Conservation (phyloP, 2,329 filamentous ascomycete genomes). For the Ophiostoma ulmi region DNA sequence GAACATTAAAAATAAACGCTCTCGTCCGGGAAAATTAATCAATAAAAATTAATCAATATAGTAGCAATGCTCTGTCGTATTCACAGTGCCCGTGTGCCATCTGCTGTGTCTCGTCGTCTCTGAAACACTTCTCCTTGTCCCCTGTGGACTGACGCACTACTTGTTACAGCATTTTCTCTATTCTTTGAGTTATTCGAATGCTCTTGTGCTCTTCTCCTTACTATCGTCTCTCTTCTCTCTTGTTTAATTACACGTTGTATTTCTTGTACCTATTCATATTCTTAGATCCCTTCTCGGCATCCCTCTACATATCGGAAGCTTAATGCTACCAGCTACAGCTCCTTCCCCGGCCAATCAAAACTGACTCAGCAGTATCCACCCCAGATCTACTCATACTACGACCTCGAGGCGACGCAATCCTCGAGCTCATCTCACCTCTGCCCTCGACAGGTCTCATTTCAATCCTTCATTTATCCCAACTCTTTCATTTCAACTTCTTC, state of each 20-base stretch:
- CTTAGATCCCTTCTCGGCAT: neutral
- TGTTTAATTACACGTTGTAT: neutral
- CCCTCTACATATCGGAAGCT: neutral
- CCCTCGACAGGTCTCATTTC: neutral
- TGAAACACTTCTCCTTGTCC: neutral
- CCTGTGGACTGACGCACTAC: conserved; percentile 1
- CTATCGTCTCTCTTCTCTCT: neutral
- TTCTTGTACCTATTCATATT: neutral
- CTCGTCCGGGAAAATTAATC: too few relatives aligned
- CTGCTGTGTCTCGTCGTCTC: neutral
- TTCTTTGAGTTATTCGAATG: too few relatives aligned
- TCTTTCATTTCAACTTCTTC: neutral
- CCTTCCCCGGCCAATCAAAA: conserved; percentile 24
- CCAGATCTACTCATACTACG: neutral
- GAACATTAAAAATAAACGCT: neutral
- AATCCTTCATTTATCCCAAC: neutral
- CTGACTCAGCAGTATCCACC: conserved; percentile 23
- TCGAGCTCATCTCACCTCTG: conserved; percentile 5
- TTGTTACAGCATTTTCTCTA: neutral
- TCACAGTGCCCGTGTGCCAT: neutral
- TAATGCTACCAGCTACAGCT: neutral
- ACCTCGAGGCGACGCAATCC: neutral
- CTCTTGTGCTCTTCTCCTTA: neutral
- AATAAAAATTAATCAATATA: neutral
- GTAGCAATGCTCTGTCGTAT: neutral